Evolutionary conservation across 176 grass and related monocot species (phyloP), one percentile per base, ranked within the genome.

Genomic region (Phoenix dactylifera): DNA sequence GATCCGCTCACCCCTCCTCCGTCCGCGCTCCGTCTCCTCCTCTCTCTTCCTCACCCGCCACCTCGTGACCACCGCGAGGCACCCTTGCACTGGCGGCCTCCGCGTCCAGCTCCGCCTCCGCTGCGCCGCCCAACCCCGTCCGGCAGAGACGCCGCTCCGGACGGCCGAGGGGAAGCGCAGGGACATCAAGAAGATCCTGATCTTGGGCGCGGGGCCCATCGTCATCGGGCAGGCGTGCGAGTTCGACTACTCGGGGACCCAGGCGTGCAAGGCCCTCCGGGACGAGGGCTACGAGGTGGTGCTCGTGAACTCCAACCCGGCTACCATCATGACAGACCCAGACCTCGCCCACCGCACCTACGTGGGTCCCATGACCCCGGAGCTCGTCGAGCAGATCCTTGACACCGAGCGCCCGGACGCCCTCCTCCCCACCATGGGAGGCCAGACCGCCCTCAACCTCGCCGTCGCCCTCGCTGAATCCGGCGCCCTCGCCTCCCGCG

Each of bases 161-260:
- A 44, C 35, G 10, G 9, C 50, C 10, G 59, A 67, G 6, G 70
- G 79, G 3, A 80, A 73, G 57, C 81, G 89, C 4, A 79, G 74
- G 24, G 93, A 84, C 63, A 83, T 98, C 26, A 89, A 86, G 65
- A 98, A 85, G 74, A 98, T 98, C 25, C 75, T 98, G 74, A 86
- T 98, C 20, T 87, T 98, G 5, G 93, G 93, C 19, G 93, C 93
- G 0, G 93, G 93, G 26, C 93, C 93, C 1, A 98, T 98, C 51
- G 93, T 98, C 24, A 98, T 98, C 59, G 88, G 88, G 1, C 93
- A 92, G 82, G 93, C 88, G 49, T 98, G 93, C 79, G 93, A 98
- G 76, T 98, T 98, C 87, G 93, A 98, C 82, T 98, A 98, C 81
- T 98, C 93, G 1, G 88, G 93, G 5, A 98, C 93, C 67, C 93